These are phyloP conservation scores for Colletotrichum liriopes DNA, from an alignment of 2,329 filamentous ascomycete species.

Conservation along the genomic window DNA sequence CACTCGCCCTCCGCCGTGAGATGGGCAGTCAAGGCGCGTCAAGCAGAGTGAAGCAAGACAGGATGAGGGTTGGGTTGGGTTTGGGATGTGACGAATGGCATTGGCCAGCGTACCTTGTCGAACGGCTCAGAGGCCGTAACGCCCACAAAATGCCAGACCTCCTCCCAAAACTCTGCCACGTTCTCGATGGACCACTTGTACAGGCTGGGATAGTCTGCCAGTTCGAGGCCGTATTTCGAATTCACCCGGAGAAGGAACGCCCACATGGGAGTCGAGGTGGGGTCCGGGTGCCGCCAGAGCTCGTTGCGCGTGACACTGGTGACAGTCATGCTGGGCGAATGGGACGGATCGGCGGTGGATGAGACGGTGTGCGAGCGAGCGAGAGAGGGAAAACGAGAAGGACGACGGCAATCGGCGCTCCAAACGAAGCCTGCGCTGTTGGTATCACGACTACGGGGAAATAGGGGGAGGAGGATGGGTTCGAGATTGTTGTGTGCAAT, in stretches of 20 bases:
- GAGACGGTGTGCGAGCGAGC: slow-evolving; percentile 5
- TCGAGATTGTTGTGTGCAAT: slow-evolving; percentile 18
- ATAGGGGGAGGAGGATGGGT: neutral
- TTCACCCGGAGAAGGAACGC: slow-evolving; percentile 80
- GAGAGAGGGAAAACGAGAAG: neutral
- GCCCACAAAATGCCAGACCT: slow-evolving; percentile 87
- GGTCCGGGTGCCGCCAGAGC: slow-evolving; percentile 81
- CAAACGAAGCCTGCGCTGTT: slow-evolving; percentile 8
- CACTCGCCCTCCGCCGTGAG: neutral
- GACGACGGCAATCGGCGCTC: slow-evolving; percentile 3
- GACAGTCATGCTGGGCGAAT: slow-evolving; percentile 39
- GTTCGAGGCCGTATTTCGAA: slow-evolving; percentile 73
- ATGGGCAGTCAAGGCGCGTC: slow-evolving; percentile 29
- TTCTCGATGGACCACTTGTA: slow-evolving; percentile 89
- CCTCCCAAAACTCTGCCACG: slow-evolving; percentile 84
- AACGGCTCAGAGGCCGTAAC: slow-evolving; percentile 78
- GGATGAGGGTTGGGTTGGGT: slow-evolving; percentile 18
- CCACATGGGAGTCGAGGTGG: slow-evolving; percentile 79
- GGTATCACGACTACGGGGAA: slow-evolving; percentile 4
- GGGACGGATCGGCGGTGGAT: slow-evolving; percentile 8
- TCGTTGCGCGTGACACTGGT: slow-evolving; percentile 54
- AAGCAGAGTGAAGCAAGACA: slow-evolving; percentile 32
- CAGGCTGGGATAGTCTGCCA: slow-evolving; percentile 81
- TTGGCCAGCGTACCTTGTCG: slow-evolving; percentile 63
- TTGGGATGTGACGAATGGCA: slow-evolving; percentile 22